phyloP scores from a whole-genome alignment of 2,329 filamentous ascomycete species.

The Trichoderma sp. region DNA sequence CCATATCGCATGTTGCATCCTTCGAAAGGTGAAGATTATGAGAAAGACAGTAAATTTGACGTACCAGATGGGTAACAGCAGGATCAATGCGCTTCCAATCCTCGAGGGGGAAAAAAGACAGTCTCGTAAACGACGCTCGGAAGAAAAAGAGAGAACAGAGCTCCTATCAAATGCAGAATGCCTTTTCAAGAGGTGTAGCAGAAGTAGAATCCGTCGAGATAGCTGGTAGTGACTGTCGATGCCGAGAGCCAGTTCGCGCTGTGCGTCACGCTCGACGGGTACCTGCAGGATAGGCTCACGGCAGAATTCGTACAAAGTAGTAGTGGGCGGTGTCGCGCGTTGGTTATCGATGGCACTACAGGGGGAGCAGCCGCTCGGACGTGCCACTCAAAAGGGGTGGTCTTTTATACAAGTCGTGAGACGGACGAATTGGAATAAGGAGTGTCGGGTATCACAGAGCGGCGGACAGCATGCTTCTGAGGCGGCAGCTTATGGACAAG shows the following conservation, averaged over 20 bases:
- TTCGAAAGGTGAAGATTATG: background rate
- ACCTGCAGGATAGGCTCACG: slow-evolving; percentile 28
- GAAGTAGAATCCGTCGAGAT: background rate
- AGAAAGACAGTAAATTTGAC: background rate
- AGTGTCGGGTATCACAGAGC: slow-evolving; percentile 15
- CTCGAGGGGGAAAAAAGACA: no score
- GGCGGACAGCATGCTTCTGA: slow-evolving; percentile 14
- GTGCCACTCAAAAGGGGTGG: background rate
- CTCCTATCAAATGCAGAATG: background rate
- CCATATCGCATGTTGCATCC: background rate
- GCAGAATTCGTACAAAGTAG: slow-evolving; percentile 24
- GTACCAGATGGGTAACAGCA: background rate
- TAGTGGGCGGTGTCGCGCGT: slow-evolving; percentile 21
- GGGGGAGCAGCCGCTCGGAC: slow-evolving; percentile 21
- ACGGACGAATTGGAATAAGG: background rate
- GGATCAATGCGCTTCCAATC: background rate
- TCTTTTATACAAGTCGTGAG: slow-evolving; percentile 1
- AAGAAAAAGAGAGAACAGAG: background rate
- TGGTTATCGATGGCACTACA: slow-evolving; percentile 17
- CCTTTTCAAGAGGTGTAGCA: background rate
- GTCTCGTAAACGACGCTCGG: background rate
- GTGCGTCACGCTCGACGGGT: slow-evolving; percentile 28
- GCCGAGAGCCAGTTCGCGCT: slow-evolving; percentile 17
- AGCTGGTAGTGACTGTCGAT: background rate
- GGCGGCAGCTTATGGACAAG: slow-evolving; percentile 1